These are phyloP conservation scores for Paecilomyces dactylethromorphus DNA, from an alignment of 2,329 filamentous ascomycete genomes.

Conservation along the genomic window DNA sequence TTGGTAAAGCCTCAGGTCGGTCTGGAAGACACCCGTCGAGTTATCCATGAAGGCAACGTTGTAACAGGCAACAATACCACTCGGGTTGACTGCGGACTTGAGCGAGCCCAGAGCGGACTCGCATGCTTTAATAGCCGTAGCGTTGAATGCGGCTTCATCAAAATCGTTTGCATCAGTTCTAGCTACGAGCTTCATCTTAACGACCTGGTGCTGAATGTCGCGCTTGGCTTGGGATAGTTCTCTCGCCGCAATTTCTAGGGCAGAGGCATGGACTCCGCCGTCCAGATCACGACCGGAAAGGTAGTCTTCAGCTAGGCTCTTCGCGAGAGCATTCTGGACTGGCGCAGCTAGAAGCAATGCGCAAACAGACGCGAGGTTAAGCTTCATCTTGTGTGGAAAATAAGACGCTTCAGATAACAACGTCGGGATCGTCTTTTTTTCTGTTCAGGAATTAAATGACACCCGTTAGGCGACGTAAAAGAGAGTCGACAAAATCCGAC, in stretches of 20 bases:
- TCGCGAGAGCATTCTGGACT: neutral
- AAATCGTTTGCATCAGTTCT: conserved; percentile 5
- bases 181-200: neutral
- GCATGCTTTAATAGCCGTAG: conserved; percentile 53
- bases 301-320: neutral
- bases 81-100: conserved; percentile 57
- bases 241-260: neutral
- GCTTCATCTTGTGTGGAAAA: neutral
- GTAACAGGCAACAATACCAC: conserved; percentile 75
- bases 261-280: neutral
- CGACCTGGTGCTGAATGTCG: neutral
- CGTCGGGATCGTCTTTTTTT: neutral
- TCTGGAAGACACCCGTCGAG: conserved; percentile 63
- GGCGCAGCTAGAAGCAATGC: neutral
- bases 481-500: neutral
- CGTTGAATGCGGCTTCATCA: conserved; percentile 18
- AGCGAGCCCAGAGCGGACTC: conserved; percentile 49
- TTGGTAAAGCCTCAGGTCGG: conserved; percentile 69
- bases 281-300: neutral
- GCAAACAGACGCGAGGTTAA: neutral
- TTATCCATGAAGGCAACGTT: conserved; percentile 65
- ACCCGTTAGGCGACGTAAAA: neutral
- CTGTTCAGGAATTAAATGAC: neutral
- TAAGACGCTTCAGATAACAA: neutral
- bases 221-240: neutral